phyloP scores from a whole-genome alignment of 495 filamentous ascomycete species.

The Saxispiralis lemnorum region DNA sequence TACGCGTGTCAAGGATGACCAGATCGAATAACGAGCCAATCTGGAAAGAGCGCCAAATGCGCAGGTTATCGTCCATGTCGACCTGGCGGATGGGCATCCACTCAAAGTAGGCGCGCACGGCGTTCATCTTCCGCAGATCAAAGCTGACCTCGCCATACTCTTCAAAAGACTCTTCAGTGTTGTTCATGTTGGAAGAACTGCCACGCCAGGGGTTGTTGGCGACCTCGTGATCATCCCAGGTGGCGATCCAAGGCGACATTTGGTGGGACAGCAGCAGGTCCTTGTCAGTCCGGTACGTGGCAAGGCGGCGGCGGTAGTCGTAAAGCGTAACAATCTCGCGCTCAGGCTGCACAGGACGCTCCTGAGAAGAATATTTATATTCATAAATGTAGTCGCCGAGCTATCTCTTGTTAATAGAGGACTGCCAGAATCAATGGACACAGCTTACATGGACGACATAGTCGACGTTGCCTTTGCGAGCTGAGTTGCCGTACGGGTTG shows the following conservation, averaged over 20 bases:
- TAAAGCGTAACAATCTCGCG: conserved; percentile 27
- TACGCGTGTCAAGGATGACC: conserved; percentile 48
- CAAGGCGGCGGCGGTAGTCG: conserved; percentile 44
- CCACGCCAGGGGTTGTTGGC: conserved; percentile 43
- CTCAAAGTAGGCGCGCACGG: conserved; percentile 51
- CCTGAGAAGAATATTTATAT: conserved; percentile 20
- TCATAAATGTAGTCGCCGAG: conserved; percentile 58
- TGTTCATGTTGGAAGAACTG: conserved; percentile 34
- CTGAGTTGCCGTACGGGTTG: conserved; percentile 46
- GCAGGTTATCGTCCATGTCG: conserved; percentile 49
- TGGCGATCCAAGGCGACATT: conserved; percentile 42
- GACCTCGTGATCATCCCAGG: conserved; percentile 52
- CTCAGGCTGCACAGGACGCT: conserved; percentile 17
- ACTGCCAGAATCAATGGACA: not conserved
- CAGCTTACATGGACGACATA: conserved; percentile 34
- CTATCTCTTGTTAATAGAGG: not conserved
- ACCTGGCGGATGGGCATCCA: conserved; percentile 38
- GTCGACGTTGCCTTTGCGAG: conserved; percentile 38
- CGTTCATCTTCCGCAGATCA: conserved; percentile 49
- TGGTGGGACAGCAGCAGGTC: conserved; percentile 39
- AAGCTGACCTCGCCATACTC: conserved; percentile 38
- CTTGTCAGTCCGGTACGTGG: conserved; percentile 43
- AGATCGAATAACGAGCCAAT: conserved; percentile 46
- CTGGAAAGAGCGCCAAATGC: conserved; percentile 46
- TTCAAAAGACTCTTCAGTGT: conserved; percentile 42